These are phyloP conservation scores for Acrasis kona DNA, from an alignment of 78 protist species.

Conservation along the genomic window DNA sequence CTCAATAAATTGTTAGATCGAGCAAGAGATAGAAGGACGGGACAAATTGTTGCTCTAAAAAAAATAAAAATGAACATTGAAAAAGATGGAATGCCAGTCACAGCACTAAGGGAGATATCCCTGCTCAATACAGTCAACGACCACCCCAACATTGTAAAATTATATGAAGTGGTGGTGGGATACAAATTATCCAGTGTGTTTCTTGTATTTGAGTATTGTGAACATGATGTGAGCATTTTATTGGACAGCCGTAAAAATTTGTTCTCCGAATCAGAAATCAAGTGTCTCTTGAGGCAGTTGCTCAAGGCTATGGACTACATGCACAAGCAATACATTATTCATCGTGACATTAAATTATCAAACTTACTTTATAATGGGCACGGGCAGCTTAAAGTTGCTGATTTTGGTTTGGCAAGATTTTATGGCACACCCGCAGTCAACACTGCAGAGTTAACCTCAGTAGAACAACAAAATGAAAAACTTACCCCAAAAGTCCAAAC, in stretches of 20 bases:
- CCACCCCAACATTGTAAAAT: constrained; percentile 14
- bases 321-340: constrained; percentile 8
- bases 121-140: neutral
- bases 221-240: constrained; percentile 10
- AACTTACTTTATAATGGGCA: constrained; percentile 1
- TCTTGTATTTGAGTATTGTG: constrained; percentile 27
- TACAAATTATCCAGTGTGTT: neutral
- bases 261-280: neutral
- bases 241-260: neutral
- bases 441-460: constrained; percentile 4
- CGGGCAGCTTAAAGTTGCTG: constrained; percentile 44
- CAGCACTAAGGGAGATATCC: constrained; percentile 14
- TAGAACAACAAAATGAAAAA: neutral
- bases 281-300: constrained; percentile 8
- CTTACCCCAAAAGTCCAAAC: constrained; percentile 54
- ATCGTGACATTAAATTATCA: constrained; percentile 38
- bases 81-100: constrained; percentile 56
- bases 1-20: too few relatives aligned
- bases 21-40: constrained; percentile 34
- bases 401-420: constrained; percentile 64
- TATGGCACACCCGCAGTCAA: neutral
- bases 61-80: constrained; percentile 76
- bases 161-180: constrained; percentile 17
- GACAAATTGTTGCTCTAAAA: constrained; percentile 68
- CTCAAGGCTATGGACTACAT: constrained; percentile 2